Base-by-base conservation (phyloP, 2,329 filamentous ascomycete species). In the Neospermospora avenae region DNA sequence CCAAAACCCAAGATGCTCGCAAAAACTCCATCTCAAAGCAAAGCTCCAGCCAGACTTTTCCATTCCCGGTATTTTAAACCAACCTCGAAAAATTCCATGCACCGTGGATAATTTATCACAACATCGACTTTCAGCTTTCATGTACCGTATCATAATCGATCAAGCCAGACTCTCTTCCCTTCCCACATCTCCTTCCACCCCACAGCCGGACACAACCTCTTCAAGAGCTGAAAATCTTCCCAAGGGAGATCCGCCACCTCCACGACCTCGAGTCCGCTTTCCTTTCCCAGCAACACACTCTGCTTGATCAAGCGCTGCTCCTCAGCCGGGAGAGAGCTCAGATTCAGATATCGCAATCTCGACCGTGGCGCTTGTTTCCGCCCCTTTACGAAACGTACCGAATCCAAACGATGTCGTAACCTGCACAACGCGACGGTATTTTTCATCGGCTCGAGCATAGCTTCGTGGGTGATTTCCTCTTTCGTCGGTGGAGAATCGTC, bases 381-480 rank as follows among this genome's bases (percentile, higher is more conserved):
- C 1, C 34, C 13, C 3, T 55, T 35, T 14, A 28, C 37, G 4
- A 49, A 10, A 5, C n/a, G n/a, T 1, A 61, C 51, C 4, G 52
- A 60, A 39, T 57, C 39, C 4, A 67, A 39, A 22, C 62, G 53
- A 25, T 42, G 60, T 11, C 59, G 60, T 18, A 68, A 35, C 31
- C 64, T 64, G 48, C 65, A 66, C 3, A 63, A 53, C 3, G 66
- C 62, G 34, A 68, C 49, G 3, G 66, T 63, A n/a, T 61, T 52
- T 37, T 37, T 49, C 60, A 68, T 62, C 2, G 65, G 59, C 8
- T 58, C 57, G 1, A 67, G 41, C 13, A 61, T 52, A n/a, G 28
- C 39, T 4, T 53, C 57, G 13, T 62, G 49, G 28, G 60, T 31
- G 24, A 14, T 22, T 20, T 45, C 48, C 20, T 53, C 56, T 25